Base-by-base conservation (phyloP, 495 filamentous ascomycete species). In the Aspergillus incahuasiensis region DNA sequence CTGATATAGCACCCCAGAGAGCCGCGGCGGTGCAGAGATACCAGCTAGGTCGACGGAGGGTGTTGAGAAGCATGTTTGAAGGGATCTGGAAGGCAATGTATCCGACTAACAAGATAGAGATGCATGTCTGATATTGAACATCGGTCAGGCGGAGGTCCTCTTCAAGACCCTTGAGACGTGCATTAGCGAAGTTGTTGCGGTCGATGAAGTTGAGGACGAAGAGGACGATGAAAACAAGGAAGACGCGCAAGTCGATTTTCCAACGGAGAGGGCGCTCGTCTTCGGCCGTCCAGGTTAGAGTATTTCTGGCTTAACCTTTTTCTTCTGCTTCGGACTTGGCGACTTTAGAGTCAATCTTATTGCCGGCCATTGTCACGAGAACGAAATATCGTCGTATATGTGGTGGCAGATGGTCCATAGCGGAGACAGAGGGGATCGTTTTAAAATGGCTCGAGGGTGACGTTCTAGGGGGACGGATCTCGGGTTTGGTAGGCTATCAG, bases 141-240 rank as follows among this genome's bases (percentile, higher is more conserved):
- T 30, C 44, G 22, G 44, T 47, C 6, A 32, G 44, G 22, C 20
- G 15, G 13, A 30, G 44, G 20, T 47, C 25, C 12, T 28, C 44
- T 18, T 47, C 44, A 1, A 45, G 44, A n/a, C 44, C 44, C 18
- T 30, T 47, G 5, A 47, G 24, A 8, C 16, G 44, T 22, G 44
- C 44, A 47, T 47, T 28, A n/a, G 44, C 44, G 25, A 47, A 47
- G 24, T 47, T 47, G 44, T 47, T 47, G 44, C 12, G 44, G 20
- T 47, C 44, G 44, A 47, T 47, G 44, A 47, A 47, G 44, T 47
- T 47, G 24, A 47, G 44, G 18, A 44, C 24, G 41, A 44, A 44
- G 6, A 44, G 41, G 20, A 44, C 20, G 18, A 21, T 44, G 41
- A 44, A 19, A 19, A 44, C 41, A 6, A 19, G 41, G 41, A 44